Evolutionary conservation across 805 yeast species (phyloP).

Genomic region (Cyberlindnera subsufficiens): DNA sequence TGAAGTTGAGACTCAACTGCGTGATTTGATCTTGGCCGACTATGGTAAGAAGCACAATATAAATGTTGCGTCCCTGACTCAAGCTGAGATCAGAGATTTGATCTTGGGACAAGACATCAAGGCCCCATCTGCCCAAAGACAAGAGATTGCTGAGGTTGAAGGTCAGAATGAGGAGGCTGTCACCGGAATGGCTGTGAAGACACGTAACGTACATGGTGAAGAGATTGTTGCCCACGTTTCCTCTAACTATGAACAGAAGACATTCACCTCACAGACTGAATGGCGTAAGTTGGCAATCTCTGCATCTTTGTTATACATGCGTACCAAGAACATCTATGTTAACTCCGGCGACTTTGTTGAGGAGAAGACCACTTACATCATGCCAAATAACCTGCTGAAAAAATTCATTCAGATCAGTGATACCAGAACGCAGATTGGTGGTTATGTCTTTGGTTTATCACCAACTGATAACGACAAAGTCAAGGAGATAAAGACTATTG

Average conservation of each 20-base stretch:
- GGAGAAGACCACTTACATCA: slow-evolving; percentile 57
- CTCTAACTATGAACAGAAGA: slow-evolving; percentile 76
- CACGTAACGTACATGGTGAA: slow-evolving; percentile 92
- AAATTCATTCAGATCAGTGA: slow-evolving; percentile 80
- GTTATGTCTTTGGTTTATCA: slow-evolving; percentile 70
- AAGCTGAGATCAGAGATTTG: slow-evolving; percentile 87
- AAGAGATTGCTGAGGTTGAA: slow-evolving; percentile 70
- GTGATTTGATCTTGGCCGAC: slow-evolving; percentile 82
- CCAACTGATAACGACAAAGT: slow-evolving; percentile 67
- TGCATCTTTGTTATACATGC: slow-evolving; percentile 61
- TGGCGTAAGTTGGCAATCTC: slow-evolving; percentile 90
- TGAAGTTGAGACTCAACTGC: slow-evolving; percentile 76
- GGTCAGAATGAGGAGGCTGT: slow-evolving; percentile 36
- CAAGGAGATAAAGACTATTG: slow-evolving; percentile 73
- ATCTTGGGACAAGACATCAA: slow-evolving; percentile 90
- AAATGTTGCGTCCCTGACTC: slow-evolving; percentile 81
- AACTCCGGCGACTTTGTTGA: slow-evolving; percentile 60
- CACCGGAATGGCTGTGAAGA: slow-evolving; percentile 64
- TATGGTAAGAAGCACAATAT: slow-evolving; percentile 83
- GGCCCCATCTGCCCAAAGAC: slow-evolving; percentile 85
- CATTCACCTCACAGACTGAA: slow-evolving; percentile 78
- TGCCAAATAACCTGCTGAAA: slow-evolving; percentile 77
- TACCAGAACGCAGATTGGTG: slow-evolving; percentile 76
- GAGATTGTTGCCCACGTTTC: slow-evolving; percentile 93
- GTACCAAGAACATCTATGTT: slow-evolving; percentile 71